These are phyloP conservation scores for Helminthosporium solani DNA, from an alignment of 2,329 filamentous ascomycete species.

Conservation along the genomic window DNA sequence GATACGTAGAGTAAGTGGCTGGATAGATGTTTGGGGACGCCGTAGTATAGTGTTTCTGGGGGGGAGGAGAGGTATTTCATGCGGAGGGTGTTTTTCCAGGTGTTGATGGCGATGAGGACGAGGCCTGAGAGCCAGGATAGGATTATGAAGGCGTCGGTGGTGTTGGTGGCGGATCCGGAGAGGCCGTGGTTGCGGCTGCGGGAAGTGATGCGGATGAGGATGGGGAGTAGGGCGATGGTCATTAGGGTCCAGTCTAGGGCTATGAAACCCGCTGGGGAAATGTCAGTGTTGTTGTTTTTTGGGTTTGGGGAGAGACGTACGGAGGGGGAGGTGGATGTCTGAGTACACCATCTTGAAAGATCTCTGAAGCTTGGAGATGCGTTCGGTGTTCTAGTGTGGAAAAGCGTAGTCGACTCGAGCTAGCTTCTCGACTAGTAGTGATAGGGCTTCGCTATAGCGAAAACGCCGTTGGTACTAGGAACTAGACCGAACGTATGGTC, in stretches of 20 bases:
- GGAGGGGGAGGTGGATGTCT: constrained; percentile 25
- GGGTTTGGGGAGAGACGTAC: constrained; percentile 11
- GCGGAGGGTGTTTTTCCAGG: constrained; percentile 35
- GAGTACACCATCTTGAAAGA: constrained; percentile 22
- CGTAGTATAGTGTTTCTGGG: constrained; percentile 22
- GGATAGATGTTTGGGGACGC: constrained; percentile 22
- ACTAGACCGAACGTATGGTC: neutral
- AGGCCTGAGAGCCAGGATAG: constrained; percentile 26
- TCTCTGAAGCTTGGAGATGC: constrained; percentile 6
- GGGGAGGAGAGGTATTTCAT: constrained; percentile 19
- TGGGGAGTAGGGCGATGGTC: constrained; percentile 28
- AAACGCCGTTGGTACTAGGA: neutral
- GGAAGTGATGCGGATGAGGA: constrained; percentile 26
- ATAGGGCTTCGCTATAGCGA: neutral
- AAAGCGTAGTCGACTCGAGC: neutral
- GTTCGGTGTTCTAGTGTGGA: too few species aligned
- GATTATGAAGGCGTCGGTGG: constrained; percentile 24
- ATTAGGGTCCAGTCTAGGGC: constrained; percentile 32
- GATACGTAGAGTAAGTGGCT: constrained; percentile 34
- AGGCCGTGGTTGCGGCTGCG: constrained; percentile 18
- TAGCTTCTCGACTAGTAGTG: neutral
- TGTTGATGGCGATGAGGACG: constrained; percentile 26
- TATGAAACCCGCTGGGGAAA: constrained; percentile 25
- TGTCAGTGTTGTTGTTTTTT: constrained; percentile 4
- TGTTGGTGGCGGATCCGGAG: constrained; percentile 15